Evolutionary conservation across 169 alveolate genomes (phyloP).

Genomic region (Cryptosporidium ubiquitum): DNA sequence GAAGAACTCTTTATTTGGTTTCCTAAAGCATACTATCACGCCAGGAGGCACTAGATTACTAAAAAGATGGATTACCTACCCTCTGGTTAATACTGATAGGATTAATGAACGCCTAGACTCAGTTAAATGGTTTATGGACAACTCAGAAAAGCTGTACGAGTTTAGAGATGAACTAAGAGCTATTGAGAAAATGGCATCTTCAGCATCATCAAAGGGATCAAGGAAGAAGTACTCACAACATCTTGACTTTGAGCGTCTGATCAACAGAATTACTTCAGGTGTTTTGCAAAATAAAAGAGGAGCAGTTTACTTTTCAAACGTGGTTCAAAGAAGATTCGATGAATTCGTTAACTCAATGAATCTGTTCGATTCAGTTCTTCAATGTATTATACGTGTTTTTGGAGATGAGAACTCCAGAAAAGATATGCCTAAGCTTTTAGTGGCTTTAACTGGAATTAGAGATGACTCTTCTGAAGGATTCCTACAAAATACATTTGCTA

Average conservation of each 20-base stretch:
- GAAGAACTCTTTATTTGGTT: slow-evolving; percentile 84
- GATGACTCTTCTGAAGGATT: slow-evolving; percentile 21
- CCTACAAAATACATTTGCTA: slow-evolving; percentile 12
- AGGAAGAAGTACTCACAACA: slow-evolving; percentile 70
- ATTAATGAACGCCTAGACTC: slow-evolving; percentile 91
- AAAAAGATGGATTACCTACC: slow-evolving; percentile 95
- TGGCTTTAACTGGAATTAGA: slow-evolving; percentile 46
- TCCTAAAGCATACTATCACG: slow-evolving; percentile 91
- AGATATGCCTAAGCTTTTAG: slow-evolving; percentile 31
- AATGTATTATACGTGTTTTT: slow-evolving; percentile 41
- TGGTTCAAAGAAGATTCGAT: slow-evolving; percentile 78
- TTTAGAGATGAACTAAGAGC: slow-evolving; percentile 56
- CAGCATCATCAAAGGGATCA: slow-evolving; percentile 57
- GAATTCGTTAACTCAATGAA: slow-evolving; percentile 82
- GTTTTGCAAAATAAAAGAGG: slow-evolving; percentile 86
- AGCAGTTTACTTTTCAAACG: slow-evolving; percentile 89
- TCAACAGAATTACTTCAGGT: slow-evolving; percentile 84
- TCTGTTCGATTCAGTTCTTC: slow-evolving; percentile 73
- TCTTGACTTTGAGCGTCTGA: slow-evolving; percentile 87
- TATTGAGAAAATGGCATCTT: slow-evolving; percentile 11
- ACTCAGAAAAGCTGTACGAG: slow-evolving; percentile 76
- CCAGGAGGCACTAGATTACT: slow-evolving; percentile 94
- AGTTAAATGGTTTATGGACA: slow-evolving; percentile 88
- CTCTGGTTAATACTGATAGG: slow-evolving; percentile 86
- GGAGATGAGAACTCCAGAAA: slow-evolving; percentile 27